phyloP scores from a whole-genome alignment of 148 eudicot genomes.

The Silene uniflora region DNA sequence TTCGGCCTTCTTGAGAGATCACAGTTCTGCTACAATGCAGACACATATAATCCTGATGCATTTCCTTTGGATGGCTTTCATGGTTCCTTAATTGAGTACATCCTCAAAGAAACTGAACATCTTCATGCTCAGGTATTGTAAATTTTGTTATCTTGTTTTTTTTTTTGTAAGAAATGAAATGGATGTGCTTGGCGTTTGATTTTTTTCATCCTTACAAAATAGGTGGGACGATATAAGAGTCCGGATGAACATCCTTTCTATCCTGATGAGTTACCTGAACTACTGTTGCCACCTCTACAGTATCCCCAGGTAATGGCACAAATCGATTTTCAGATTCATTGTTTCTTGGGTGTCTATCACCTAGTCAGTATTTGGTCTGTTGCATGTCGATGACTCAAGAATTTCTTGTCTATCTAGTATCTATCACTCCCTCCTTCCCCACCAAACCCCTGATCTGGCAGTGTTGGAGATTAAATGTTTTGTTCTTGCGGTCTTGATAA shows the following conservation, averaged over 20 bases:
- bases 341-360: background rate
- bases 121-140: constrained; percentile 73
- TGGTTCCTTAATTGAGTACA: constrained; percentile 75
- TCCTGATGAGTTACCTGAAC: constrained; percentile 65
- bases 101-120: constrained; percentile 84
- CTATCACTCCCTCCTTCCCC: background rate
- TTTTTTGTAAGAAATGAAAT: background rate
- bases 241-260: constrained; percentile 98
- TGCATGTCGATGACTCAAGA: background rate
- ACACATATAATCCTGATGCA: constrained; percentile 71
- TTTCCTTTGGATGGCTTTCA: constrained; percentile 61
- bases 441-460: background rate
- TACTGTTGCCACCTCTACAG: constrained; percentile 69
- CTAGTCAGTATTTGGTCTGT: background rate
- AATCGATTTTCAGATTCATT: background rate
- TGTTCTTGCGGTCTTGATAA: no score
- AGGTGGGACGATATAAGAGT: constrained; percentile 88
- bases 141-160: background rate
- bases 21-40: constrained; percentile 75
- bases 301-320: constrained; percentile 64
- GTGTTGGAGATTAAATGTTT: background rate
- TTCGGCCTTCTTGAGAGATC: constrained; percentile 88
- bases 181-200: constrained; percentile 6
- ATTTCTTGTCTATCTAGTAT: background rate
- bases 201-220: constrained; percentile 4